Evolutionary conservation across 768 basidiomycete species (phyloP).

Genomic region (Rhizopogon rudus): DNA sequence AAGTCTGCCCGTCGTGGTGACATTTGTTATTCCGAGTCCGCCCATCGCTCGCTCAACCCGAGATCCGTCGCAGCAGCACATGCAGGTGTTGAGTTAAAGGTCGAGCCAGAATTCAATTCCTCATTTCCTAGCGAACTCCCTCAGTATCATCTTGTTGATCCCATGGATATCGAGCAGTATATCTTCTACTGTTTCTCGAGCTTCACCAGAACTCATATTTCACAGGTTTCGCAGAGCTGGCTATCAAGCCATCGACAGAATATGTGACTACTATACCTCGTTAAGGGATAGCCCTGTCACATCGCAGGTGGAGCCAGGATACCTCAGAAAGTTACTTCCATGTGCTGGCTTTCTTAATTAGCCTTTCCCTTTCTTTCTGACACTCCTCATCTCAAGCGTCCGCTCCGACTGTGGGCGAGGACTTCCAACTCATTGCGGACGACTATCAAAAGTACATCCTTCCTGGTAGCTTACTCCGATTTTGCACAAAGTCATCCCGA

Average conservation of each 20-base stretch:
- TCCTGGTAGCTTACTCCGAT: conserved; percentile 52
- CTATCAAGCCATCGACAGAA: conserved; percentile 66
- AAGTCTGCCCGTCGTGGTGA: too few species aligned
- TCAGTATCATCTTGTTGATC: neutral
- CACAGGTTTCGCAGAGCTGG: conserved; percentile 79
- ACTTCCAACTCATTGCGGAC: conserved; percentile 65
- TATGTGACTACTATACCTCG: conserved; percentile 41
- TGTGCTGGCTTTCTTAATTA: conserved; percentile 28
- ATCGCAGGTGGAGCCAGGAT: conserved; percentile 78
- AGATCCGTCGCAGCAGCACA: too few species aligned
- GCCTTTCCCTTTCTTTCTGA: neutral
- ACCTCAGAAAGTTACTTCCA: conserved; percentile 65
- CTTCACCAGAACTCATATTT: neutral
- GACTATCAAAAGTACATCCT: conserved; percentile 80
- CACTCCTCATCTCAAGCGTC: conserved; percentile 29
- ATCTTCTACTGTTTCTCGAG: conserved; percentile 3
- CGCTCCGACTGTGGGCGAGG: conserved; percentile 69
- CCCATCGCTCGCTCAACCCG: too few species aligned
- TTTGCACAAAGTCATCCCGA: neutral
- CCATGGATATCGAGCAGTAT: conserved; percentile 47
- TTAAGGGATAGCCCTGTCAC: conserved; percentile 61
- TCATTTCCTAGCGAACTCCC: too few species aligned
- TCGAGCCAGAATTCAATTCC: too few species aligned
- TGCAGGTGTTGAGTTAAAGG: too few species aligned
- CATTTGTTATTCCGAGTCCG: too few species aligned